Conservation (phyloP, 305 asterid genomes). For the Solanum aculeatissimum region DNA sequence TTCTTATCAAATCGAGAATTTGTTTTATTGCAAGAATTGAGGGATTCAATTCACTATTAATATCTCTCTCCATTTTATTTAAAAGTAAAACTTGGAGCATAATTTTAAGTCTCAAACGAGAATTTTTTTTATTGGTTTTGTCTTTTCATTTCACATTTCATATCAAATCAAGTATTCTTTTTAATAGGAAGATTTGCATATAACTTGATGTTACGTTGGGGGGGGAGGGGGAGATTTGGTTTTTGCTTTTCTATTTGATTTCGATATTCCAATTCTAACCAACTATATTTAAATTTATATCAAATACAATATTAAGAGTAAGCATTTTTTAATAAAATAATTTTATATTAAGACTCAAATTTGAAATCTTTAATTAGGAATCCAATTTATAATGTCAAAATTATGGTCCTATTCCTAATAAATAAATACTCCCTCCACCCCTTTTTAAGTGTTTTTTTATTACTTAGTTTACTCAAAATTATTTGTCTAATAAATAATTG, state of each 20-base stretch:
- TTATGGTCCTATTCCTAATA: neutral
- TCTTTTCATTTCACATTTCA: neutral
- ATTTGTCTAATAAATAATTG: neutral
- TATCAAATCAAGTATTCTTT: neutral
- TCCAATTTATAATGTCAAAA: neutral
- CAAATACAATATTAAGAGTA: no score
- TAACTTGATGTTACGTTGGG: neutral
- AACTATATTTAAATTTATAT: no score
- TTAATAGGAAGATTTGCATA: neutral
- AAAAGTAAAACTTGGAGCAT: neutral
- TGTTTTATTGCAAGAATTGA: neutral
- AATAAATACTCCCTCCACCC: neutral
- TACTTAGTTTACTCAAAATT: neutral
- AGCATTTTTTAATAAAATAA: no score
- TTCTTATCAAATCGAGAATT: neutral
- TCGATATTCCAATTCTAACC: no score
- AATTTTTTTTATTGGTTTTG: neutral
- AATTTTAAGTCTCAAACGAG: neutral
- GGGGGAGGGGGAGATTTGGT: neutral
- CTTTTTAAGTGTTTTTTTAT: neutral
- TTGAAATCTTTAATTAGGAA: no score
- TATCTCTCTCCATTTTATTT: neutral
- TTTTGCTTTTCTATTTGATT: no score
- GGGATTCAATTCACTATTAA: neutral
- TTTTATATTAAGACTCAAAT: no score